Base-by-base conservation (phyloP, 345 rosid genomes). In the Nephelium lappaceum region DNA sequence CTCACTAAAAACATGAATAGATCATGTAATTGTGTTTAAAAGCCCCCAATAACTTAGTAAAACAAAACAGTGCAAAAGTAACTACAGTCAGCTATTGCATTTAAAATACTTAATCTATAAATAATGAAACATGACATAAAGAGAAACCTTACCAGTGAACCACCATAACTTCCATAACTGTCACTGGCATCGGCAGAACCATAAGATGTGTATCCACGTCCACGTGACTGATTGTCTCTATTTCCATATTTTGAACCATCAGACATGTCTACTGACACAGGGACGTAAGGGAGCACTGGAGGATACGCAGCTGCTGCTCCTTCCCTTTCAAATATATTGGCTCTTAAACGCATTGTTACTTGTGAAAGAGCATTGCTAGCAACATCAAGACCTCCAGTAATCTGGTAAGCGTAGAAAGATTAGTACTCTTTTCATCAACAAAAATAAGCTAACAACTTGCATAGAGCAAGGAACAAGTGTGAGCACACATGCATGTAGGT, bases 341-440 rank as follows among this genome's bases (percentile, higher is more conserved):
- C 92, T 84, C 95, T 92, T 70, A 92, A 74, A 70, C 93, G 85
- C 66, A 78, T 65, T 76, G 88, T 79, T 69, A 92, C 82, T 83
- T 92, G 92, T 2, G 88, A 79, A 51, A 92, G 91, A 42, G 93
- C 95, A 74, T 86, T 91, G 72, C 87, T 81, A 78, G 91, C 91
- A 73, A 89, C 88, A 81, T 91, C 92, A 75, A 85, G 87, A 79
- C 85, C 85, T 83, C 95, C 91, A 68, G 93, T 85, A 47, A 92
- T 90, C 95, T 92, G 79, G 70, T 71, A 77, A 74, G 39, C 61
- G 77, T 71, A 71, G 71, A 72, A 71, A 64, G 24, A 67, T 73
- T 60, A 14, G 49, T 10, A 49, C 24, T 63, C 69, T 72, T 62
- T 72, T 39, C 27, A 42, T 61, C 31, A 78, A 41, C 11, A 58